phyloP scores from a whole-genome alignment of 768 basidiomycete species.

The Boletus rufocinnamomeus region DNA sequence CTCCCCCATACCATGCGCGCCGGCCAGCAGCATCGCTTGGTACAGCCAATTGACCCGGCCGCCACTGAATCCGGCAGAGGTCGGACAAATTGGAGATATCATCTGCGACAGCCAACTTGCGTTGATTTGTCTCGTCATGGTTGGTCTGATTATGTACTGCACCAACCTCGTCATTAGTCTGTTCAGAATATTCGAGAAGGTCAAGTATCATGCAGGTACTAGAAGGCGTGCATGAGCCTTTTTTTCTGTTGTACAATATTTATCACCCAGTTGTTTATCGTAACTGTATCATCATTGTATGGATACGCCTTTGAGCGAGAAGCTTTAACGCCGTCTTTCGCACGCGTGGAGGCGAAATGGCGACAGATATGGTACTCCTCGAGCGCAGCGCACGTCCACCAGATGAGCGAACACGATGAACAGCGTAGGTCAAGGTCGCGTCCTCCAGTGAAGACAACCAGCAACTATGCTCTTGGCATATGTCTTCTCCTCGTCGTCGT shows the following conservation, averaged over 20 bases:
- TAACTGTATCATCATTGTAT: neutral
- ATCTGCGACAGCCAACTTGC: constrained; percentile 78
- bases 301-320: too few relatives aligned
- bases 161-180: constrained; percentile 82
- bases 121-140: constrained; percentile 74
- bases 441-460: constrained; percentile 14
- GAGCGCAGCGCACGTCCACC: neutral
- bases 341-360: constrained; percentile 8
- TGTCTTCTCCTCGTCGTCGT: constrained; percentile 73
- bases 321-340: neutral
- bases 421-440: constrained; percentile 14
- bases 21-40: constrained; percentile 62
- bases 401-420: constrained; percentile 25
- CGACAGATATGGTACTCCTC: neutral
- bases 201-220: constrained; percentile 64
- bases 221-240: constrained; percentile 23
- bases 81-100: constrained; percentile 51
- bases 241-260: constrained; percentile 4
- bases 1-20: constrained; percentile 75
- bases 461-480: constrained; percentile 60
- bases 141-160: constrained; percentile 80
- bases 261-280: constrained; percentile 1
- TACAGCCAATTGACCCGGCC: constrained; percentile 65
- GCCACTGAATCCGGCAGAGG: constrained; percentile 24
- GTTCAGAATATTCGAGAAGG: constrained; percentile 87